phyloP scores from a whole-genome alignment of 306 rosid species.

The Malus asiatica region DNA sequence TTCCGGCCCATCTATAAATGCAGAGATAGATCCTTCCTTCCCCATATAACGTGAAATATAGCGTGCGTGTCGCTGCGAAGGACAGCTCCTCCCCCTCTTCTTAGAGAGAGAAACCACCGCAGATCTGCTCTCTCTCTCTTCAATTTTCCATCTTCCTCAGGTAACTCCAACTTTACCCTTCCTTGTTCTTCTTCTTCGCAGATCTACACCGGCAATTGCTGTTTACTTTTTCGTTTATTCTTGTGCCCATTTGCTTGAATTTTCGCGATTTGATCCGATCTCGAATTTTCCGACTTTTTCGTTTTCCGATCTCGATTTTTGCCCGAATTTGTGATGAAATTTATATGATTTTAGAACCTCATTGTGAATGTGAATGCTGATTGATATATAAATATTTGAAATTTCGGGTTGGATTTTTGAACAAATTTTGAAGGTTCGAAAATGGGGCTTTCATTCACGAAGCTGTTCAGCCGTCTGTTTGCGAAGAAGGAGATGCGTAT shows the following conservation, averaged over 20 bases:
- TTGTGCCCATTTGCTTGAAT: background rate
- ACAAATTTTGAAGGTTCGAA: slow-evolving; percentile 21
- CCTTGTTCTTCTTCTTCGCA: background rate
- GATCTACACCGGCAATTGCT: background rate
- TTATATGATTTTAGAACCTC: background rate
- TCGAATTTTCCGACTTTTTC: background rate
- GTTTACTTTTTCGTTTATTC: background rate
- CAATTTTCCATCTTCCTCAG: slow-evolving; percentile 21
- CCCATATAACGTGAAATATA: background rate
- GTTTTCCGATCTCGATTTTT: background rate
- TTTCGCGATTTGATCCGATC: background rate
- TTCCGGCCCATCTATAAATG: background rate
- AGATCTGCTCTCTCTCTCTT: background rate
- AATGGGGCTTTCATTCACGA: slow-evolving; percentile 88
- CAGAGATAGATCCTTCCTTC: background rate
- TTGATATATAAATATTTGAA: background rate
- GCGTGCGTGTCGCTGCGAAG: background rate
- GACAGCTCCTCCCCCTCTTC: slow-evolving; percentile 7
- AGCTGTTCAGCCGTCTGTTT: slow-evolving; percentile 82
- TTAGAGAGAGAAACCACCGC: background rate
- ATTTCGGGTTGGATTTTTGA: background rate
- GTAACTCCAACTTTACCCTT: slow-evolving; percentile 9
- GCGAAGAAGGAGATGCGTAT: slow-evolving; percentile 96
- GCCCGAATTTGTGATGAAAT: background rate
- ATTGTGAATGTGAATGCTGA: background rate